Evolutionary conservation across 257 asterid genomes (phyloP), one percentile per base, ranked within the genome.

Genomic region (Solanum etuberosum): DNA sequence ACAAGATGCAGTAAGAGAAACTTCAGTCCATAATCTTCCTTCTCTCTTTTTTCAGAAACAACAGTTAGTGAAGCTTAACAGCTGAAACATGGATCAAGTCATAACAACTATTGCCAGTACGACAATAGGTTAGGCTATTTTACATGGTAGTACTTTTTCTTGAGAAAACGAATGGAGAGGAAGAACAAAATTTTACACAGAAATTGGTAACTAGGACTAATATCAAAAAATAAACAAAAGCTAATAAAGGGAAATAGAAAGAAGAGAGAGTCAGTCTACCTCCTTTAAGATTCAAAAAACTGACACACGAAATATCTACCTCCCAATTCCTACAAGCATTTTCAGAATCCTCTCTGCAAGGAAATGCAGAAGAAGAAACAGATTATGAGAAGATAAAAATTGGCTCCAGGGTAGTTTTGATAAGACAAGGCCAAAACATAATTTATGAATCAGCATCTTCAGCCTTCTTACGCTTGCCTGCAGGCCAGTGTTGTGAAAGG

Each of bases 271-370:
- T 29, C 32, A 37, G 15, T 29, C 32, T 74, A 38, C 83, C 83
- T 23, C 83, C 83, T 21, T 74, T 74, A 74, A 74, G 54, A 74
- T 74, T 23, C 11, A 37, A 38, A 74, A 74, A 38, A 5, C 21
- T 23, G 54, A 38, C 11, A 38, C 18, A 35, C 23, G 20, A 38
- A 74, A 74, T 23, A 74, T 38, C 54, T 74, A 74, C 51, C 83
- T 73, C 54, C 82, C 51, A 21, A 37, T 23, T 73, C 82, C 82
- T 23, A 74, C 83, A 38, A 74, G 54, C 82, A 74, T 74, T 74
- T 74, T 74, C 82, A 74, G 51, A 74, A 37, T 35, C 82, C 92
- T 93, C 93, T 90, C 94, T 23, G 54, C 94, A 93, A 91, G 61
- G 85, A 91, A 91, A 93, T 40, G 91, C 91, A 51, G 61, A 94